Evolutionary conservation across 78 protist species (phyloP), one percentile per base, ranked within the genome.

Genomic region (Dictyostelium capitatum): DNA sequence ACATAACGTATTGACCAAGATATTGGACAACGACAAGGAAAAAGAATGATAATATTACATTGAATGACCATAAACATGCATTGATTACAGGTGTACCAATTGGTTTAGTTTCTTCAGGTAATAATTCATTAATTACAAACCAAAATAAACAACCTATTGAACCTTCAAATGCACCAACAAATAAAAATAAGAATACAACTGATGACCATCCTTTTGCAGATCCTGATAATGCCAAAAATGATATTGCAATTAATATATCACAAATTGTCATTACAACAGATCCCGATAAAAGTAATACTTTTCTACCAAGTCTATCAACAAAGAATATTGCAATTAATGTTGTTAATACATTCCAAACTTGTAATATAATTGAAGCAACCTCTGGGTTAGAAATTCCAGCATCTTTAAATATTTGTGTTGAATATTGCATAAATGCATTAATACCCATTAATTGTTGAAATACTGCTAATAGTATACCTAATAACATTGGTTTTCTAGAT

Each of bases 381-480:
- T 74, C 43, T 25, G 92, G 77, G 17, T 74, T 82, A 20, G 12
- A 15, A 11, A 85, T 74, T 17, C 92, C 92, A 25, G 92, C 92
- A 74, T 74, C 65, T 64, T 85, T 79, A 59, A 85, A 85, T 59
- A 85, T 85, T 12, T 41, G 23, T 6, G 77, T 75, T 54, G 92
- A 85, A 30, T 75, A 85, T n/a, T 85, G 75, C 92, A 85, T 85
- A 75, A 85, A 85, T 25, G 92, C 92, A 75, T 85, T 85, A 54
- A 85, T 85, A 75, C 70, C 70, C 74, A 83, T 85, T 19, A 54
- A 25, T 62, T 85, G 92, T 2, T 77, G 30, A n/a, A 85, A 28
- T 19, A 41, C 30, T 6, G 92, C 92, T 25, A 85, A 48, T 25
- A 85, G 28, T 4, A 85, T 17, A 48, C 92, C 92, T 53, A 70